Conservation (phyloP, 352 stramenopile genomes). For the Phytopythium litorale region DNA sequence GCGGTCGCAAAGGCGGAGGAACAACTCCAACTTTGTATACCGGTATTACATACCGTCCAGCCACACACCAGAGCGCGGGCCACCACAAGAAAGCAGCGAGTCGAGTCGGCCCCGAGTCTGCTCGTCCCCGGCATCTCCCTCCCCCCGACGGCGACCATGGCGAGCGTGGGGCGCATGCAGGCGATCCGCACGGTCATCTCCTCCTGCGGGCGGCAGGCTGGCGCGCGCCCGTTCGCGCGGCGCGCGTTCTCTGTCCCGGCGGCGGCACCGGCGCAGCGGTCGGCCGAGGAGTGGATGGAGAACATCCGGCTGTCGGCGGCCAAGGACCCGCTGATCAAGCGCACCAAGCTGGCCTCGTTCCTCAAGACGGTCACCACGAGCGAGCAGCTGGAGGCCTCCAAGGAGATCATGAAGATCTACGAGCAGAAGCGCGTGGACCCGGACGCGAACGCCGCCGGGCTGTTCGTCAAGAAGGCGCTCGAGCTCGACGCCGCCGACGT, state of each 20-base stretch:
- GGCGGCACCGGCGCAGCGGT: constrained; percentile 33
- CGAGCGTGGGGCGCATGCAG: constrained; percentile 41
- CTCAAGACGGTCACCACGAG: constrained; percentile 79
- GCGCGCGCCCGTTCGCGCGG: constrained; percentile 25
- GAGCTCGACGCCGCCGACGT: constrained; percentile 69
- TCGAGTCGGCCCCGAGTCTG: no score
- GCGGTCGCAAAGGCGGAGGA: no score
- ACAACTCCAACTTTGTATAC: no score
- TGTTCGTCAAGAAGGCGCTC: constrained; percentile 84
- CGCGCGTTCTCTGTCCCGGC: constrained; percentile 28
- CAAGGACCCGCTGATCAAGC: constrained; percentile 79
- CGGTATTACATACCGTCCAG: no score
- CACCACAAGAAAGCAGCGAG: no score
- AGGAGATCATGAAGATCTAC: constrained; percentile 89
- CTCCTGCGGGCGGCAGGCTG: constrained; percentile 39
- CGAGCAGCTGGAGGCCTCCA: constrained; percentile 72
- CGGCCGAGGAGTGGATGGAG: constrained; percentile 74
- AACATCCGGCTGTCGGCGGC: constrained; percentile 70
- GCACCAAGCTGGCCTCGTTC: constrained; percentile 80
- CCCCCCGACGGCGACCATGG: neutral
- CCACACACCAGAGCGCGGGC: no score
- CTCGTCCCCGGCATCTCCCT: neutral
- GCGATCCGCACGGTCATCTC: constrained; percentile 65
- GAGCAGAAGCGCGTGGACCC: constrained; percentile 82
- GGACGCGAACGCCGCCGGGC: constrained; percentile 63